Evolutionary conservation across 495 filamentous ascomycete genomes (phyloP).

Genomic region (Penicillium ucsense): DNA sequence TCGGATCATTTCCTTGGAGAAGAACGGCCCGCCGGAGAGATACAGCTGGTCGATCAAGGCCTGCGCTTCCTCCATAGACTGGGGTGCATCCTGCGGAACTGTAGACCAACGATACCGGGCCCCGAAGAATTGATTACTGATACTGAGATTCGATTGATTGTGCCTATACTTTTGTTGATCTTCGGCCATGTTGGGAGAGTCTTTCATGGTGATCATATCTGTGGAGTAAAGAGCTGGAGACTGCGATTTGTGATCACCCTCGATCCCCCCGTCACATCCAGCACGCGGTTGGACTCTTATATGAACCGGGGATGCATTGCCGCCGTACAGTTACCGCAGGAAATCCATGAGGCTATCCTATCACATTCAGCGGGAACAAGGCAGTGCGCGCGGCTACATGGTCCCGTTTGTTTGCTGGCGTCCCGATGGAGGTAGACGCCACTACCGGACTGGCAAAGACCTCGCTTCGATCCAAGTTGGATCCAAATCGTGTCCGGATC

Average conservation of each 20-base stretch:
- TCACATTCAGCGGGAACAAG: neutral
- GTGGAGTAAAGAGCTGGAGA: neutral
- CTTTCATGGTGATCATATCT: neutral
- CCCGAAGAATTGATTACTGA: neutral
- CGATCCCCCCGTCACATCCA: too few relatives aligned
- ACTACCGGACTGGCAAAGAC: neutral
- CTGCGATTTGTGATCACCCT: neutral
- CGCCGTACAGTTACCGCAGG: neutral
- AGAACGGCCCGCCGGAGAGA: conserved; percentile 7
- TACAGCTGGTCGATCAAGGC: conserved; percentile 10
- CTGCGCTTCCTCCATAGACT: conserved; percentile 6
- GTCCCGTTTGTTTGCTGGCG: neutral
- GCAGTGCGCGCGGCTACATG: neutral
- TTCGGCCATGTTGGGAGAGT: neutral
- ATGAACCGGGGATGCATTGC: neutral
- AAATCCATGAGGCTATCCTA: neutral
- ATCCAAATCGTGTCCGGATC: too few relatives aligned
- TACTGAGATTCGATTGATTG: neutral
- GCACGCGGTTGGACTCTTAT: neutral
- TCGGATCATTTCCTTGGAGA: conserved; percentile 9
- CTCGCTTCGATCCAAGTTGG: neutral
- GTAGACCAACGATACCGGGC: neutral
- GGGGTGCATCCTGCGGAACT: neutral
- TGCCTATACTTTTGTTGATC: neutral
- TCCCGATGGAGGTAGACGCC: neutral